Conservation (phyloP, 495 filamentous ascomycete genomes). For the Xylaria grammica region DNA sequence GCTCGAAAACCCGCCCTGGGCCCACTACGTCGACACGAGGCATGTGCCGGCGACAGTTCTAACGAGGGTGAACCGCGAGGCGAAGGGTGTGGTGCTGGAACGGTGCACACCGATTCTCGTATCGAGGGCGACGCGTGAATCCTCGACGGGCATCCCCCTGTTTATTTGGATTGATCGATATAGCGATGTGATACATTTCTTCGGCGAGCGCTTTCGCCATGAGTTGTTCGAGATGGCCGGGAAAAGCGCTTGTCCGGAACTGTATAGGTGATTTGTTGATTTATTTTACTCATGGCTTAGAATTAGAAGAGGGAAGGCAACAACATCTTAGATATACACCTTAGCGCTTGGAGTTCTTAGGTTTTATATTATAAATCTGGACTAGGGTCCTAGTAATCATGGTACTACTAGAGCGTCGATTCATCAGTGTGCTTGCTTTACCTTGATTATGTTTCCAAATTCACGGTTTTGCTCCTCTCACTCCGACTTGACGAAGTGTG, state of each 20-base stretch:
- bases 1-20: conserved; percentile 22
- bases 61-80: conserved; percentile 14
- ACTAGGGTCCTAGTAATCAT: too few relatives aligned
- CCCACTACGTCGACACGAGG: conserved; percentile 16
- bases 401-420: background rate
- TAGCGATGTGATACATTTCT: conserved; percentile 23
- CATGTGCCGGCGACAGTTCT: conserved; percentile 21
- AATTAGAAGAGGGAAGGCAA: too few relatives aligned
- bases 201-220: conserved; percentile 10
- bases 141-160: conserved; percentile 6
- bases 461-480: too few relatives aligned
- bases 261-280: conserved; percentile 12
- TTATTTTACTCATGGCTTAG: too few relatives aligned
- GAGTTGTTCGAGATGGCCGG: conserved; percentile 22
- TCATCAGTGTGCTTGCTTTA: too few relatives aligned
- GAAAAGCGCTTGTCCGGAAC: conserved; percentile 12
- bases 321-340: background rate
- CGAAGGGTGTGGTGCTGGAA: conserved; percentile 9
- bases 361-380: background rate
- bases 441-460: too few relatives aligned
- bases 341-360: conserved; percentile 3
- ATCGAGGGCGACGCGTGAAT: background rate
- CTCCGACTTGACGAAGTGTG: too few relatives aligned
- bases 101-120: conserved; percentile 15
- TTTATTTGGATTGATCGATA: conserved; percentile 23